Base-by-base conservation (phyloP, 176 grass and related monocot genomes). In the Tuctoria greenei region DNA sequence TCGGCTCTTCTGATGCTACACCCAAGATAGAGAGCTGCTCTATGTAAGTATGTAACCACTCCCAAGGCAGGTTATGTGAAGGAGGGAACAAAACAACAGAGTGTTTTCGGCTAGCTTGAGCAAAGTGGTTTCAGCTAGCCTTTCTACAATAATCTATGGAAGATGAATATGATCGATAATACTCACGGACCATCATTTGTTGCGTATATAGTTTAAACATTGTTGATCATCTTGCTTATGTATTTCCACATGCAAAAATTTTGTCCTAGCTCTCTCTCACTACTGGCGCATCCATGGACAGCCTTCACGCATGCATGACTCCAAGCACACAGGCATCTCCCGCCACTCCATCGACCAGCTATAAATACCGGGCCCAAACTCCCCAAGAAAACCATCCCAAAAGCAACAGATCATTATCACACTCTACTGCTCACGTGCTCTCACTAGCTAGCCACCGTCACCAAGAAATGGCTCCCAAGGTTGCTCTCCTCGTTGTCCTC, bases 401-500 rank as follows among this genome's bases (percentile, higher is more conserved):
- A 47, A 61, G 18, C 31, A 58, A 23, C 55, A 58, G 20, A n/a
- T n/a, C 10, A 56, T 8, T 8, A 54, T 0, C n/a, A 8, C 31
- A 31, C 31, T 31, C 16, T 18, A 50, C 47, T 50, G 16, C 47
- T 50, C 16, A 50, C 47, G 12, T 50, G 13, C 46, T 54, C 10
- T 58, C 10, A 24, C 21, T 26, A 24, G n/a, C 18, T 3, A 51
- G 18, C 47, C 47, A 24, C 55, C 4, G 12, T 17, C 12, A 49
- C 31, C 59, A 54, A 31, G 31, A 31, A 31, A 77, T 78, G 75
- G 75, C 61, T 52, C n/a, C 45, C 45, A 84, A 66, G n/a, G 4
- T 27, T 14, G 74, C 59, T 1, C 38, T 72, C 13, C 45, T 78
- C 59, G 3, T 66, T 0, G 66, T 47, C 20, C 2, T 84, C 5